A percentile compares a stretch with the other conserved stretches of the same genome.
These are phyloP conservation scores for Scheffersomyces amazonensis DNA, from an alignment of 805 yeast genomes.

Conservation along the genomic window DNA sequence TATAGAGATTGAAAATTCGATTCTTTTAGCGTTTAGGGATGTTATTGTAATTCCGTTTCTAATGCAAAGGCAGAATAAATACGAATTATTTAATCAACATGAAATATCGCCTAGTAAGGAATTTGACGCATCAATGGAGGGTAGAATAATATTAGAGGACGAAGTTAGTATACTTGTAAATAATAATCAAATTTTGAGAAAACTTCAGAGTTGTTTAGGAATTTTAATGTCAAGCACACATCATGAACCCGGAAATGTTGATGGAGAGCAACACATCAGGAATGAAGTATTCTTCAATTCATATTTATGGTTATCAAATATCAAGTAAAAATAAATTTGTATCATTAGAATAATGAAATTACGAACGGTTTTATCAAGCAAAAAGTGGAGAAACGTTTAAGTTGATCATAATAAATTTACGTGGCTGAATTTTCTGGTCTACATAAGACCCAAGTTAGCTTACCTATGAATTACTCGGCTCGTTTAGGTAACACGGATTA, in stretches of 20 bases:
- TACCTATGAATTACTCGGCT: no score
- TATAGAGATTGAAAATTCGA: conserved; percentile 24
- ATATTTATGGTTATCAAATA: conserved; percentile 18
- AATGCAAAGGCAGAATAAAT: conserved; percentile 11
- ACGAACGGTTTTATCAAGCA: no score
- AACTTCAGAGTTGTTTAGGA: conserved; percentile 13
- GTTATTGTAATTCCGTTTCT: conserved; percentile 23
- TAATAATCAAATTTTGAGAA: conserved; percentile 7
- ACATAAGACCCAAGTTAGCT: no score
- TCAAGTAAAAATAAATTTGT: not conserved
- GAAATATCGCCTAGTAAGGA: no score
- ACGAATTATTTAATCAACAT: not conserved
- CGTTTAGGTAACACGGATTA: no score
- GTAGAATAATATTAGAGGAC: not conserved
- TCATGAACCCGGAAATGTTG: conserved; percentile 10
- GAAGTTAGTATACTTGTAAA: not conserved
- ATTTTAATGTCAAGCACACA: conserved; percentile 6
- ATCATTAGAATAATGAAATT: no score
- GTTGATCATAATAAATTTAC: no score
- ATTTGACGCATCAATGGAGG: not conserved
- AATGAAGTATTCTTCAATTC: conserved; percentile 14
- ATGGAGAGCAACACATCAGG: conserved; percentile 17
- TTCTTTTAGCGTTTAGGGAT: conserved; percentile 27
- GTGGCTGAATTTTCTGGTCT: no score
- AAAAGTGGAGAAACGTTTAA: no score